Conservation (phyloP, 2,329 filamentous ascomycete species). For the Neonectria hederae region DNA sequence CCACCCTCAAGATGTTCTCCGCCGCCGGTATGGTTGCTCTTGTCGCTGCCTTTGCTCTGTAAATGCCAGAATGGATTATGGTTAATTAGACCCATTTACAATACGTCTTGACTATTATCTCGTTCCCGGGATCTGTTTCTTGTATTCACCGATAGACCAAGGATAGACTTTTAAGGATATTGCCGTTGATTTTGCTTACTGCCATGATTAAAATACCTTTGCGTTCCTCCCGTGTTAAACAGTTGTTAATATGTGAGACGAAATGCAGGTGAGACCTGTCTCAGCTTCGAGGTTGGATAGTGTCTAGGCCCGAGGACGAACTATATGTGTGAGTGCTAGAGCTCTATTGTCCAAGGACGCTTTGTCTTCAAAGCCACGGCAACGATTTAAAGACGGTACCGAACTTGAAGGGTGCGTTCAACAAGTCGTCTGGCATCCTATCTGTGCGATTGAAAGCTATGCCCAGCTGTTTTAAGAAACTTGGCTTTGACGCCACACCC, state of each 20-base stretch:
- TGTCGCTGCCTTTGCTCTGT: constrained; percentile 38
- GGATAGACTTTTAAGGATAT: constrained; percentile 40
- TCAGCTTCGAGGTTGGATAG: too few relatives aligned
- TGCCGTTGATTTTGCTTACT: constrained; percentile 29
- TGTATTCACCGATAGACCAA: constrained; percentile 43
- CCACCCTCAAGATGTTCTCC: constrained; percentile 30
- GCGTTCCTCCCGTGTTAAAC: background rate
- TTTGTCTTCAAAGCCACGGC: too few relatives aligned
- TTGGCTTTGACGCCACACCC: constrained; percentile 2
- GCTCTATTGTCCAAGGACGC: too few relatives aligned
- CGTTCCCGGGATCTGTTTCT: constrained; percentile 42
- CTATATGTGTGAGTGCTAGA: too few relatives aligned
- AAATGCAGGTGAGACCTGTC: too few relatives aligned
- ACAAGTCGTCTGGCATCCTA: background rate
- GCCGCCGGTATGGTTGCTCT: constrained; percentile 33
- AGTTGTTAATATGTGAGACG: too few relatives aligned
- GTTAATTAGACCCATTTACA: constrained; percentile 36
- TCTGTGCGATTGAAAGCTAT: background rate
- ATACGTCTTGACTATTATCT: constrained; percentile 39
- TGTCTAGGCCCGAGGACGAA: too few relatives aligned
- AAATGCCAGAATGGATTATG: constrained; percentile 38
- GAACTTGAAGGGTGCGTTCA: background rate
- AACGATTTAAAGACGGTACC: background rate
- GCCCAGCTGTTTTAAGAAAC: background rate
- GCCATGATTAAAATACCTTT: constrained; percentile 1